Evolutionary conservation across 2,329 filamentous ascomycete species (phyloP).

Genomic region (Escovopsis sp.): DNA sequence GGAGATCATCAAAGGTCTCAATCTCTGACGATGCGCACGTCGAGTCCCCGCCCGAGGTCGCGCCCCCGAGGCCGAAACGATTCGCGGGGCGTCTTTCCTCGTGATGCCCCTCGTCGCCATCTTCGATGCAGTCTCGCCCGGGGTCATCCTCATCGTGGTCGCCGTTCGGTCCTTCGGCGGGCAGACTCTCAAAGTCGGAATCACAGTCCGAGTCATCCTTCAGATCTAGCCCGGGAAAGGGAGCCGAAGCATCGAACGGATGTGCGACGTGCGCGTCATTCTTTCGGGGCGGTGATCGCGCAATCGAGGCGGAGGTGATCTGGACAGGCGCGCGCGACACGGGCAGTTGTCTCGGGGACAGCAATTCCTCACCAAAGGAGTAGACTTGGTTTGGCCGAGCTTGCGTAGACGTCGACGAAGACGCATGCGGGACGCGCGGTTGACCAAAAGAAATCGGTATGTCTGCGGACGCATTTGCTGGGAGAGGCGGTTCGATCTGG

Average conservation of each 20-base stretch:
- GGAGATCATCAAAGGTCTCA: constrained; percentile 15
- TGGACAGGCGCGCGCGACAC: constrained; percentile 3
- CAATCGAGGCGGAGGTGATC: constrained; percentile 11
- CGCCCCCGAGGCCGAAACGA: constrained; percentile 14
- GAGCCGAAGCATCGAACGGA: constrained; percentile 10
- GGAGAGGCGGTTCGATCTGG: constrained; percentile 40
- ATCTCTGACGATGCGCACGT: constrained; percentile 26
- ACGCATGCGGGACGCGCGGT: constrained; percentile 15
- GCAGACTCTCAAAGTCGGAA: constrained; percentile 19
- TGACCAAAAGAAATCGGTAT: constrained; percentile 14
- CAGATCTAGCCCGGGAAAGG: constrained; percentile 21
- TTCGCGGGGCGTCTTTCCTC: constrained; percentile 16
- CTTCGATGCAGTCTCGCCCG: constrained; percentile 23
- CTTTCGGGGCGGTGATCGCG: constrained; percentile 30
- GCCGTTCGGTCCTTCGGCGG: constrained; percentile 11
- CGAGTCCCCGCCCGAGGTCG: constrained; percentile 22
- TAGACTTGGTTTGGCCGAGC: constrained; percentile 32
- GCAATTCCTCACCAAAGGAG: constrained; percentile 33
- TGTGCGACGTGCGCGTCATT: constrained; percentile 6
- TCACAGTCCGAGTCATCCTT: constrained; percentile 25
- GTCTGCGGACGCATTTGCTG: constrained; percentile 14
- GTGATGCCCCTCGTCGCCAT: constrained; percentile 17
- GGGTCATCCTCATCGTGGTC: constrained; percentile 17
- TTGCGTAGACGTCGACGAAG: constrained; percentile 9
- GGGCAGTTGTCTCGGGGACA: constrained; percentile 8